Evolutionary conservation across 1,284 basidiomycete genomes (phyloP).

Genomic region (Coniferiporia sulphurascens): DNA sequence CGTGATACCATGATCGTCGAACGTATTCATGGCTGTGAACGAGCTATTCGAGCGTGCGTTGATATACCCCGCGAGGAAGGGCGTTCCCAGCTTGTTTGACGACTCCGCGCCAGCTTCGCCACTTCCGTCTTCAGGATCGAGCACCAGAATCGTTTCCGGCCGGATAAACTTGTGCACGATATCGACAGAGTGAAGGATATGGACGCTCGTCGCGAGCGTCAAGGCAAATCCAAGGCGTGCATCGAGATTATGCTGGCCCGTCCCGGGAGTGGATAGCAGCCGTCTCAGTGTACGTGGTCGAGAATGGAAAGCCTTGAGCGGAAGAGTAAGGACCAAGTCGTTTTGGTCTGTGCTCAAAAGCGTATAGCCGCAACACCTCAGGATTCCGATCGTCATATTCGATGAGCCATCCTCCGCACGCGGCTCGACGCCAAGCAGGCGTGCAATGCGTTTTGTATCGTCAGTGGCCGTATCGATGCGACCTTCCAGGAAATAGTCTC

Average conservation of each 20-base stretch:
- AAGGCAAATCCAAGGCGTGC: slow-evolving; percentile 1
- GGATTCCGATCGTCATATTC: neutral
- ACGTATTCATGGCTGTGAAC: neutral
- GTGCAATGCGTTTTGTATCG: neutral
- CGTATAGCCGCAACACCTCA: slow-evolving; percentile 2
- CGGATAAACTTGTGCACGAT: slow-evolving; percentile 1
- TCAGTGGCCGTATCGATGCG: neutral
- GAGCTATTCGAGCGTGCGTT: neutral
- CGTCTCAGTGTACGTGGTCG: slow-evolving; percentile 1
- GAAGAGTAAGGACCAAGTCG: neutral
- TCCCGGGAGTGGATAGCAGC: neutral
- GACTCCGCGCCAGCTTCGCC: neutral
- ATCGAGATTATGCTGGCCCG: neutral
- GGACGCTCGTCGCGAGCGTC: neutral
- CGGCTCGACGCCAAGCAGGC: neutral
- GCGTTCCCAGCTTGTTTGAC: neutral
- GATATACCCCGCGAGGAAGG: neutral
- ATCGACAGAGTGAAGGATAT: neutral
- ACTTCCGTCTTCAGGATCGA: neutral
- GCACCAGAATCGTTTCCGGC: neutral
- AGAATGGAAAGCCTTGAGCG: neutral
- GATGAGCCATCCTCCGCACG: neutral
- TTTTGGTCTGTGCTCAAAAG: neutral
- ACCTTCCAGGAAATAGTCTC: too few species aligned
- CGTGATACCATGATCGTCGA: neutral